Percentiles rank a stretch among this genome's conserved stretches.
Conservation (phyloP, 768 basidiomycete genomes). For the Leucogyrophana mollusca region DNA sequence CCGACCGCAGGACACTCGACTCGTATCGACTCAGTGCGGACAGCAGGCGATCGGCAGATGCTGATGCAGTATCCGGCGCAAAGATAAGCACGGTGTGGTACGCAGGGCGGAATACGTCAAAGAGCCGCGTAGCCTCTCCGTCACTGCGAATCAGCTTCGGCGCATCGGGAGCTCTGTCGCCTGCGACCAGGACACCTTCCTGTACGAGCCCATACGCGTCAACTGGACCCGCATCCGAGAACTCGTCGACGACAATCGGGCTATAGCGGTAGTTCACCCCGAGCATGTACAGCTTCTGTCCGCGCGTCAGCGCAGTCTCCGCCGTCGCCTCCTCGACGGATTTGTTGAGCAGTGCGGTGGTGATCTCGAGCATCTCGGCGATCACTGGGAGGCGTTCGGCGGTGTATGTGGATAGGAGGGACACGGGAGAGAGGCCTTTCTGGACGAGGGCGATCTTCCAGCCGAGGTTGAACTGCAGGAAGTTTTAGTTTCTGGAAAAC, state of each 20-base stretch:
- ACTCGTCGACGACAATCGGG: conserved; percentile 36
- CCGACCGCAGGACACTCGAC: background rate
- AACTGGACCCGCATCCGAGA: conserved; percentile 11
- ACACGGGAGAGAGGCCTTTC: conserved; percentile 31
- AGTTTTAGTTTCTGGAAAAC: conserved; percentile 4
- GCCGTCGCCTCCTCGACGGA: conserved; percentile 1
- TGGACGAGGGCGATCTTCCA: conserved; percentile 46
- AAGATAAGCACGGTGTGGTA: conserved; percentile 33
- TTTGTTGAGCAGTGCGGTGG: conserved; percentile 26
- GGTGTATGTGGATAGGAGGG: conserved; percentile 41
- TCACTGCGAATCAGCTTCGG: conserved; percentile 22
- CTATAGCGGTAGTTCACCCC: conserved; percentile 37
- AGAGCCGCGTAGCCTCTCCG: conserved; percentile 14
- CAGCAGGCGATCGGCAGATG: conserved; percentile 8
- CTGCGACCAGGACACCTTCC: conserved; percentile 33
- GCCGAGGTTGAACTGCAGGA: conserved; percentile 36
- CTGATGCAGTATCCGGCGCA: conserved; percentile 3
- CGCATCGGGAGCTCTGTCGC: conserved; percentile 46
- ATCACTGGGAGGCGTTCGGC: conserved; percentile 46
- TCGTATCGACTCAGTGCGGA: conserved; percentile 4
- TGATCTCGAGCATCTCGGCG: conserved; percentile 41
- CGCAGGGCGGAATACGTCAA: conserved; percentile 19
- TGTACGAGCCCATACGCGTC: conserved; percentile 14
- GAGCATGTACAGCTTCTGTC: conserved; percentile 18
- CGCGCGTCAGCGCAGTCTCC: background rate